Evolutionary conservation across 2,329 filamentous ascomycete genomes (phyloP).

Genomic region (Ophiostoma australiae): DNA sequence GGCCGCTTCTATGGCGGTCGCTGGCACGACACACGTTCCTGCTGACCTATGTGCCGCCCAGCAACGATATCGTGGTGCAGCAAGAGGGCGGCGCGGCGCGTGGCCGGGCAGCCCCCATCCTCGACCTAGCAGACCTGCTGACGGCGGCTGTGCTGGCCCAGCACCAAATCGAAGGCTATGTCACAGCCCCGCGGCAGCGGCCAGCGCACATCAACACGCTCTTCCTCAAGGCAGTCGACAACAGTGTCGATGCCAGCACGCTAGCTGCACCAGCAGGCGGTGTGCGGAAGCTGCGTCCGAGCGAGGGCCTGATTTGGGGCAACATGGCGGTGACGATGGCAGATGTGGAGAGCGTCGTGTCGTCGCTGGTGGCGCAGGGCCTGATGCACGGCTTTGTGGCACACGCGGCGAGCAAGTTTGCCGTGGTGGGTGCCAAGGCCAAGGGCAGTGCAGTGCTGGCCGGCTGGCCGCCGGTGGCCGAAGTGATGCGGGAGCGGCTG

Average conservation of each 20-base stretch:
- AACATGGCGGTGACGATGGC: constrained; percentile 55
- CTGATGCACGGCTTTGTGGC: constrained; percentile 80
- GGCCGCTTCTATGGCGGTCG: constrained; percentile 78
- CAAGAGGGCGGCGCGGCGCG: constrained; percentile 38
- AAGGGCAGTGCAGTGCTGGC: constrained; percentile 59
- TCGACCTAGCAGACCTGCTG: constrained; percentile 67
- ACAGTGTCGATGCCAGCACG: constrained; percentile 36
- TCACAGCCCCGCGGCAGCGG: constrained; percentile 36
- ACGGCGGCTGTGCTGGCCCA: constrained; percentile 62
- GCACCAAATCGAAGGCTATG: constrained; percentile 55
- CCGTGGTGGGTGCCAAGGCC: constrained; percentile 71
- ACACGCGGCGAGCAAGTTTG: constrained; percentile 70
- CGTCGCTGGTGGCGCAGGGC: constrained; percentile 72
- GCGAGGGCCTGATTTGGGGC: constrained; percentile 59
- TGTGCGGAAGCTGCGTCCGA: constrained; percentile 47
- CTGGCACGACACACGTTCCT: constrained; percentile 74
- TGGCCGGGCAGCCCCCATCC: constrained; percentile 62
- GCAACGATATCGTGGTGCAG: constrained; percentile 21
- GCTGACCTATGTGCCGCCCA: constrained; percentile 68
- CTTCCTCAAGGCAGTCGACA: constrained; percentile 49
- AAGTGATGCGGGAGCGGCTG: constrained; percentile 59
- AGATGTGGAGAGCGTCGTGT: constrained; percentile 72
- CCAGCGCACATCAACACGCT: constrained; percentile 46
- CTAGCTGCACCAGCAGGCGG: constrained; percentile 47
- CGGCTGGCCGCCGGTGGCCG: constrained; percentile 72